Evolutionary conservation across 352 stramenopile species (phyloP).

Genomic region (Halophytophthora polymorphica): DNA sequence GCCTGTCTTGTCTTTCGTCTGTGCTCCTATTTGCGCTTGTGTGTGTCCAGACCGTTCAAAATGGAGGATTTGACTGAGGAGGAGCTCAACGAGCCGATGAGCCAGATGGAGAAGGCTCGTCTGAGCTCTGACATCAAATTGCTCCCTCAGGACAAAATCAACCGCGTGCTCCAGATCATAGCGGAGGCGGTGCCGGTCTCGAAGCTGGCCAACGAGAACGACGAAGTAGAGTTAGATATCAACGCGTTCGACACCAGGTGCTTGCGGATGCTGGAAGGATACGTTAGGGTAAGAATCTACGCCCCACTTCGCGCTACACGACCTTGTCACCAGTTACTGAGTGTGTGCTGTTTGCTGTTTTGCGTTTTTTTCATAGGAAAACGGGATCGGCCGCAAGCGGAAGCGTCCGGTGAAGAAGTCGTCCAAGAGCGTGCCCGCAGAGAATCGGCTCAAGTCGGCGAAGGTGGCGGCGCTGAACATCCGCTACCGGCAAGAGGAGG

Average conservation of each 20-base stretch:
- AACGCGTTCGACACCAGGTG: slow-evolving; percentile 86
- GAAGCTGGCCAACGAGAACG: slow-evolving; percentile 79
- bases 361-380: slow-evolving; percentile 53
- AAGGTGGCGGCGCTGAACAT: slow-evolving; percentile 83
- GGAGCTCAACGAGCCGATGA: slow-evolving; percentile 86
- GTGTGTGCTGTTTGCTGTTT: slow-evolving; percentile 11
- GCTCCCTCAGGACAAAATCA: slow-evolving; percentile 85
- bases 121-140: slow-evolving; percentile 79
- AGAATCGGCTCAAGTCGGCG: slow-evolving; percentile 77
- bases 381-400: slow-evolving; percentile 83
- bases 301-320: slow-evolving; percentile 18
- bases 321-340: slow-evolving; percentile 11
- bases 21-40: slow-evolving; percentile 10
- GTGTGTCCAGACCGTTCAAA: slow-evolving; percentile 64
- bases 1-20: not conserved
- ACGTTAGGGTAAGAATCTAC: slow-evolving; percentile 73
- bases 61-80: slow-evolving; percentile 89
- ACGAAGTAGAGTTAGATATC: slow-evolving; percentile 89
- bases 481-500: slow-evolving; percentile 59
- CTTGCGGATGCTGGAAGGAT: slow-evolving; percentile 87
- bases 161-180: slow-evolving; percentile 87
- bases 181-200: slow-evolving; percentile 81
- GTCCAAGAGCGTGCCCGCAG: slow-evolving; percentile 41
- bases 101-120: slow-evolving; percentile 76
- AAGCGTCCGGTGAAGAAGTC: slow-evolving; percentile 68